Evolutionary conservation across 305 asterid species (phyloP).

Genomic region (Petunia hybrid): DNA sequence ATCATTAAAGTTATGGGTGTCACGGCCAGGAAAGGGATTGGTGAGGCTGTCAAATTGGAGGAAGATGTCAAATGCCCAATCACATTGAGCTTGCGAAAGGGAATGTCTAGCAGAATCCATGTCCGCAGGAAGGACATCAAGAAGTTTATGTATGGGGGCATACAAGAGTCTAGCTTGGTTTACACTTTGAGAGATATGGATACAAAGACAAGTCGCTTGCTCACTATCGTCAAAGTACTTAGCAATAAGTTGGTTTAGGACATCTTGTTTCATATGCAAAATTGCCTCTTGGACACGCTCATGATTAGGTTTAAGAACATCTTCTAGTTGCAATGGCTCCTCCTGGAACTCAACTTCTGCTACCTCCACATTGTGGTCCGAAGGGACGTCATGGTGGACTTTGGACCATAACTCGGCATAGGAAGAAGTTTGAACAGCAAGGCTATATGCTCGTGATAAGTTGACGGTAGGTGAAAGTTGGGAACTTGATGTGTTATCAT

Average conservation of each 20-base stretch:
- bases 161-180: constrained; percentile 63
- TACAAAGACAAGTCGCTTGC: constrained; percentile 64
- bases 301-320: constrained; percentile 75
- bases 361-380: constrained; percentile 45
- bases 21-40: constrained; percentile 68
- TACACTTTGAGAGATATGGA: constrained; percentile 55
- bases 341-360: constrained; percentile 48
- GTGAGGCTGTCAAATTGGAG: constrained; percentile 56
- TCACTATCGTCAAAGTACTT: constrained; percentile 80
- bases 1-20: constrained; percentile 54
- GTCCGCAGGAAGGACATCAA: constrained; percentile 62
- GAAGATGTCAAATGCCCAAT: constrained; percentile 56
- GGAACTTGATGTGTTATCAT: constrained; percentile 61
- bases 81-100: constrained; percentile 63
- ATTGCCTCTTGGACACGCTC: constrained; percentile 63
- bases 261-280: constrained; percentile 47
- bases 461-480: constrained; percentile 80
- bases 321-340: constrained; percentile 61
- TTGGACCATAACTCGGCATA: constrained; percentile 66
- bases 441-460: constrained; percentile 69
- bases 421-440: constrained; percentile 73
- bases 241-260: constrained; percentile 61
- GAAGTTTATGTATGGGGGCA: constrained; percentile 64
- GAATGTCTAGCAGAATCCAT: constrained; percentile 52
- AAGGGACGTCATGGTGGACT: constrained; percentile 50